Evolutionary conservation across 176 grass and related monocot genomes (phyloP).

Genomic region (Ensete ventricosum): DNA sequence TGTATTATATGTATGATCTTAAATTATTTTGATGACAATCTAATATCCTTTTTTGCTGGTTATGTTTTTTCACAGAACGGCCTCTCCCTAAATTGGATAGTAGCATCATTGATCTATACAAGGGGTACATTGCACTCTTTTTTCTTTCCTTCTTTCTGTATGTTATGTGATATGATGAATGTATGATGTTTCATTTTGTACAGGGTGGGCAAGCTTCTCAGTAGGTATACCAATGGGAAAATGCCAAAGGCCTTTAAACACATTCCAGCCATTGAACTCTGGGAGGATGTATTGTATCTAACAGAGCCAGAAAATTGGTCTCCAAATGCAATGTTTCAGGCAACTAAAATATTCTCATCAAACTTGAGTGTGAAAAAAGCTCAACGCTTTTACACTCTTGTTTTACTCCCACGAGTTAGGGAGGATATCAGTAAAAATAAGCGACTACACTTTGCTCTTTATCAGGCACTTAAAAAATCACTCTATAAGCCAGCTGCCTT

Average conservation of each 20-base stretch:
- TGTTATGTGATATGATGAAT: background rate
- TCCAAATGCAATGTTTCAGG: constrained; percentile 80
- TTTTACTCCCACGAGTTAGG: constrained; percentile 69
- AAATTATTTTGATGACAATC: background rate
- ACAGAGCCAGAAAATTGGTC: constrained; percentile 90
- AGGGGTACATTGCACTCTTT: constrained; percentile 34
- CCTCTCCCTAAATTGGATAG: constrained; percentile 48
- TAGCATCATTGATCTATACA: constrained; percentile 50
- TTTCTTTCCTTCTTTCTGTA: background rate
- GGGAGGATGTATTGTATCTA: constrained; percentile 69
- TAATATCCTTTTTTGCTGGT: background rate
- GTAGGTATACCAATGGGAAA: constrained; percentile 75
- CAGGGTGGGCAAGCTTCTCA: constrained; percentile 73
- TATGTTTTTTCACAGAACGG: constrained; percentile 34
- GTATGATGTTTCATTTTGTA: constrained; percentile 1
- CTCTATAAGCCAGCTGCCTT: constrained; percentile 81
- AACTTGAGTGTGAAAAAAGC: constrained; percentile 66
- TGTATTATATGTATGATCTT: background rate
- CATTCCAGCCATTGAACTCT: constrained; percentile 59
- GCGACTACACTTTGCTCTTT: constrained; percentile 81
- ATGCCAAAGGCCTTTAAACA: constrained; percentile 80
- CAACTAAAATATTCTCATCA: constrained; percentile 80
- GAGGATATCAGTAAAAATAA: constrained; percentile 81
- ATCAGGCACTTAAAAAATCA: constrained; percentile 68
- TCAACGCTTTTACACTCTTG: constrained; percentile 57